Conservation (phyloP, 2,329 filamentous ascomycete species). For the Aspergillus floridensis region DNA sequence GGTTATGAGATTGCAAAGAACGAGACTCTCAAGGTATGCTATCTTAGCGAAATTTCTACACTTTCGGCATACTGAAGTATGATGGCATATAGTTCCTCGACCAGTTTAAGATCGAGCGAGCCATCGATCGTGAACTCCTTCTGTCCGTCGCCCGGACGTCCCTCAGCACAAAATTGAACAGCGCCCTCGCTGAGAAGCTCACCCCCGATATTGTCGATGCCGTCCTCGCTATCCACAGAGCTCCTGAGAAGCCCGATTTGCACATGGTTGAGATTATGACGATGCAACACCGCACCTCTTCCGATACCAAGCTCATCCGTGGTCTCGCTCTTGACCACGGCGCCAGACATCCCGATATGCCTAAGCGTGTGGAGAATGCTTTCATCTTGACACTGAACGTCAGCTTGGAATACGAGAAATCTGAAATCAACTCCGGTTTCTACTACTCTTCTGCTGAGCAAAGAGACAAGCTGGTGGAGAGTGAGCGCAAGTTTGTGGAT, state of each 20-base stretch:
- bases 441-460: conserved; percentile 98
- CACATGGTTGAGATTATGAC: conserved; percentile 99
- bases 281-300: conserved; percentile 96
- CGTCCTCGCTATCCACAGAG: conserved; percentile 88
- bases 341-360: conserved; percentile 96
- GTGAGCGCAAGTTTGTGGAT: conserved; percentile 91
- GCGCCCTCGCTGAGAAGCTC: conserved; percentile 80
- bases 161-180: conserved; percentile 91
- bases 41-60: background rate
- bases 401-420: conserved; percentile 97
- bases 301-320: conserved; percentile 92
- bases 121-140: conserved; percentile 90
- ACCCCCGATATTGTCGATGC: conserved; percentile 95
- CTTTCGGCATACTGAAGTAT: conserved; percentile 1
- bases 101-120: conserved; percentile 80
- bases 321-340: conserved; percentile 93
- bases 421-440: conserved; percentile 97
- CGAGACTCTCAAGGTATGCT: conserved; percentile 75
- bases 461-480: conserved; percentile 96
- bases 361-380: conserved; percentile 91
- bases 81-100: conserved; percentile 71
- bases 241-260: conserved; percentile 87
- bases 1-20: conserved; percentile 96
- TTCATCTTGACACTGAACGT: conserved; percentile 95
- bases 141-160: conserved; percentile 92